Base-by-base conservation (phyloP, 768 basidiomycete genomes). In the Amanita jacksonii region DNA sequence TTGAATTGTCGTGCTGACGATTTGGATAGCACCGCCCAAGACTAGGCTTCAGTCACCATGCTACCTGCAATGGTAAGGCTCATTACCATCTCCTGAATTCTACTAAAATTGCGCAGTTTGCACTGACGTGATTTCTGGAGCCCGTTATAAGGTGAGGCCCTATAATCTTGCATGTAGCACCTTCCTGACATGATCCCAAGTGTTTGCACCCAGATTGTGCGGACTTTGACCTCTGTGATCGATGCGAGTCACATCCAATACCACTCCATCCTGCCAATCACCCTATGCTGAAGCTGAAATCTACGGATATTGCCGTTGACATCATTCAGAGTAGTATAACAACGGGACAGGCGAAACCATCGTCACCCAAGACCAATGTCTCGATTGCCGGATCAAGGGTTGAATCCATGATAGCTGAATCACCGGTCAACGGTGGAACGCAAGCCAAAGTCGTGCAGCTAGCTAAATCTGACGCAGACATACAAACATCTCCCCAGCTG, bases 161-260 rank as follows among this genome's bases (percentile, higher is more conserved):
- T n/a, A 28, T 30, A 13, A n/a, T 1, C 45, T 45, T 47, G n/a
- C 55, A 40, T 25, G 31, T 10, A 25, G n/a, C 2, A 8, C 23
- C 32, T 28, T 24, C 30, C 45, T 49, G 31, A 38, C 42, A 32
- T 22, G 33, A 41, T 49, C 7, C 22, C 49, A n/a, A 85, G 82
- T 93, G 90, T 62, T 79, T 87, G 76, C 79, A 89, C 55, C 69
- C 76, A 10, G 62, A 66, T 3, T 93, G 90, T 62, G 70, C 73
- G 0, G 85, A 91, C 58, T 90, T 79, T 52, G 90, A 93, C 54
- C 69, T 92, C 13, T 93, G 89, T 62, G 67, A 70, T 46, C 60
- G 60, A 41, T 93, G 90, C 61, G 89, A 91, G 62, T 79, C 86
- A 4, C 69, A 77, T 45, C 89, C 89, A 0, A 84, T 90, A 47